These are phyloP conservation scores for Lichtheimia hyalospora DNA, from an alignment of 371 early-diverging fungal species.

Conservation along the genomic window DNA sequence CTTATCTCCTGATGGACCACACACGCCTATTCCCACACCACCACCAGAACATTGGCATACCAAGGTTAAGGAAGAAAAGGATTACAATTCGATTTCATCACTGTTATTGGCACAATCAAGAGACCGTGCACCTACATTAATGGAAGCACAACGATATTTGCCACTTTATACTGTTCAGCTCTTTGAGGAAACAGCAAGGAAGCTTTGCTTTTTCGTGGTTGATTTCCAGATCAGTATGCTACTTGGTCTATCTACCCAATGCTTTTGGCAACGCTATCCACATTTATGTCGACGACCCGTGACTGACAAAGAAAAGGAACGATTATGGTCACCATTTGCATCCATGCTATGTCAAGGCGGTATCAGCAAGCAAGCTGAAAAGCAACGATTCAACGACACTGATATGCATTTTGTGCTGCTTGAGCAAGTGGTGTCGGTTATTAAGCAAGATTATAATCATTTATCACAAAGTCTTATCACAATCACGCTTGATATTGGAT, in stretches of 20 bases:
- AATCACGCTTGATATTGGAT: constrained; percentile 68
- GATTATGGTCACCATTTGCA: constrained; percentile 71
- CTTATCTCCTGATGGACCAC: constrained; percentile 37
- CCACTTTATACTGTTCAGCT: constrained; percentile 72
- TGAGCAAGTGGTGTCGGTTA: constrained; percentile 62
- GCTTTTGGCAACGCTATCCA: constrained; percentile 59
- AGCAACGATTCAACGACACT: constrained; percentile 55
- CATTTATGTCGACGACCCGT: constrained; percentile 54
- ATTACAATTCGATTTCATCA: constrained; percentile 4
- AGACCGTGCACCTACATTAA: constrained; percentile 10
- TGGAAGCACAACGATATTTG: constrained; percentile 55
- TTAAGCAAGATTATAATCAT: constrained; percentile 63
- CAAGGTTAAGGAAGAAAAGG: constrained; percentile 38
- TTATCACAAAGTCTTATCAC: constrained; percentile 68
- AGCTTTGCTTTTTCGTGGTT: constrained; percentile 57
- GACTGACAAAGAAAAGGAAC: constrained; percentile 60
- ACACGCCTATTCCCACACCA: constrained; percentile 50
- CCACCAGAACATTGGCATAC: constrained; percentile 44
- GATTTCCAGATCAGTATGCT: constrained; percentile 68
- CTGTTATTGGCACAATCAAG: background rate
- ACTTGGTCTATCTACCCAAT: constrained; percentile 47
- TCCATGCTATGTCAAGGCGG: constrained; percentile 54
- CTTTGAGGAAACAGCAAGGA: constrained; percentile 19
- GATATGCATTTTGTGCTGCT: constrained; percentile 64
- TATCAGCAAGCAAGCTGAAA: constrained; percentile 18